Conservation (phyloP, 257 asterid genomes). For the Rauvolfia tetraphylla region DNA sequence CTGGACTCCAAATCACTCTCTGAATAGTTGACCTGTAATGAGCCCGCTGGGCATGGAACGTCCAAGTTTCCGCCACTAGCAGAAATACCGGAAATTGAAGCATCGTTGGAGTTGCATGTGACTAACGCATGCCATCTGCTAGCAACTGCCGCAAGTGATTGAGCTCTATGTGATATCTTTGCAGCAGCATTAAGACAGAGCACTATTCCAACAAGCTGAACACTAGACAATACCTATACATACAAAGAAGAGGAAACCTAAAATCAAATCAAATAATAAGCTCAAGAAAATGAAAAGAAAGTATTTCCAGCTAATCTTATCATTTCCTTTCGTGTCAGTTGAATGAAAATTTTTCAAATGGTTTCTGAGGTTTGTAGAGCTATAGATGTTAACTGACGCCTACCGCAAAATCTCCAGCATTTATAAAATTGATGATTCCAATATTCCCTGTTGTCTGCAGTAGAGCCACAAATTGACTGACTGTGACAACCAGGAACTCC, state of each 20-base stretch:
- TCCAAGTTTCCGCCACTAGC: slow-evolving; percentile 43
- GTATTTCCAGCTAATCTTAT: neutral
- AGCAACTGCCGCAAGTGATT: slow-evolving; percentile 71
- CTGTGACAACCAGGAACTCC: slow-evolving; percentile 64
- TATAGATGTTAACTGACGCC: slow-evolving; percentile 2
- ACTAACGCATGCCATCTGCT: slow-evolving; percentile 85
- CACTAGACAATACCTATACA: slow-evolving; percentile 63
- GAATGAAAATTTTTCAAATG: neutral
- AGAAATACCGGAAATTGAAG: slow-evolving; percentile 32
- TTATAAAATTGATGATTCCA: slow-evolving; percentile 59
- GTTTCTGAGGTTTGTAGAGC: neutral
- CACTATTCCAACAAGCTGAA: slow-evolving; percentile 66
- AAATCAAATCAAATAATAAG: neutral
- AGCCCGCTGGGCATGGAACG: slow-evolving; percentile 18
- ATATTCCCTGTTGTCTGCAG: slow-evolving; percentile 68
- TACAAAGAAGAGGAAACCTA: slow-evolving; percentile 10
- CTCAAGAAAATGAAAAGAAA: neutral
- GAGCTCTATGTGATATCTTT: slow-evolving; percentile 90
- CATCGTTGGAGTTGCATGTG: slow-evolving; percentile 57
- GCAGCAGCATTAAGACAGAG: slow-evolving; percentile 76
- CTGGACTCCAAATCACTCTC: slow-evolving; percentile 78
- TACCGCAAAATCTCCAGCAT: slow-evolving; percentile 85
- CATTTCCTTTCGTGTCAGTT: neutral
- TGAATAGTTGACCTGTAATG: slow-evolving; percentile 44
- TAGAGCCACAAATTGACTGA: slow-evolving; percentile 59